Percentiles rank a stretch among this genome's conserved stretches.
phyloP scores from a whole-genome alignment of 2,329 filamentous ascomycete species.

The Nigrospora oryzae region DNA sequence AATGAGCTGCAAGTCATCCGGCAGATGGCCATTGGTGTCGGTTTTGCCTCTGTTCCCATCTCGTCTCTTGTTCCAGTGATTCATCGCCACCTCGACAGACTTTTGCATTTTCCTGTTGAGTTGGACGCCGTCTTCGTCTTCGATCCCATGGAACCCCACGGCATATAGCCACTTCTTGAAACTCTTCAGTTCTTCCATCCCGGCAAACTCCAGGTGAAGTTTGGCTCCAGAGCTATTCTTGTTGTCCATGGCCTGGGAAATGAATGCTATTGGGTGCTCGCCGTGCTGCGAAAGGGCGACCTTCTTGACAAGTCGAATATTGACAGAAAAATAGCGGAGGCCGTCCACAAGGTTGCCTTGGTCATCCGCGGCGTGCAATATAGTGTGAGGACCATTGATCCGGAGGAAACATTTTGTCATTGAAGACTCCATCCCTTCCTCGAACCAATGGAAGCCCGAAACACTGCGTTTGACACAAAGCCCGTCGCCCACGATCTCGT shows the following conservation, averaged over 20 bases:
- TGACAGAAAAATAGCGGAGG: constrained; percentile 12
- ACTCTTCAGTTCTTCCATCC: constrained; percentile 4
- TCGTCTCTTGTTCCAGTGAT: too few species aligned
- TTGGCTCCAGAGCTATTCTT: constrained; percentile 4
- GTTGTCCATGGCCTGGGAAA: constrained; percentile 3
- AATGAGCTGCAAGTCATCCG: too few species aligned
- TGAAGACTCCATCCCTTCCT: too few species aligned
- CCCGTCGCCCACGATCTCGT: too few species aligned
- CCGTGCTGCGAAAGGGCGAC: background rate
- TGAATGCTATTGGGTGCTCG: constrained; percentile 5
- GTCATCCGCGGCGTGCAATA: constrained; percentile 13
- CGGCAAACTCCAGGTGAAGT: constrained; percentile 15
- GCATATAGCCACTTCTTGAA: constrained; percentile 13
- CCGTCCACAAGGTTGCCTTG: constrained; percentile 6
- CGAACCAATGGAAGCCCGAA: too few species aligned
- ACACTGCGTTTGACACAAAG: too few species aligned
- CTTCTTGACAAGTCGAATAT: constrained; percentile 7
- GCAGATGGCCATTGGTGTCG: too few species aligned
- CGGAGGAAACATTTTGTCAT: too few species aligned
- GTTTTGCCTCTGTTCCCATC: too few species aligned
- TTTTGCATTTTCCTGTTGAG: too few species aligned
- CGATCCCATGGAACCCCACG: background rate
- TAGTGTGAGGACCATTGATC: background rate
- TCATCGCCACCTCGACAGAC: too few species aligned
- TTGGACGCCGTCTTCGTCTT: too few species aligned